phyloP scores from a whole-genome alignment of 2,329 filamentous ascomycete genomes.

The Cladobotryum protrusum region DNA sequence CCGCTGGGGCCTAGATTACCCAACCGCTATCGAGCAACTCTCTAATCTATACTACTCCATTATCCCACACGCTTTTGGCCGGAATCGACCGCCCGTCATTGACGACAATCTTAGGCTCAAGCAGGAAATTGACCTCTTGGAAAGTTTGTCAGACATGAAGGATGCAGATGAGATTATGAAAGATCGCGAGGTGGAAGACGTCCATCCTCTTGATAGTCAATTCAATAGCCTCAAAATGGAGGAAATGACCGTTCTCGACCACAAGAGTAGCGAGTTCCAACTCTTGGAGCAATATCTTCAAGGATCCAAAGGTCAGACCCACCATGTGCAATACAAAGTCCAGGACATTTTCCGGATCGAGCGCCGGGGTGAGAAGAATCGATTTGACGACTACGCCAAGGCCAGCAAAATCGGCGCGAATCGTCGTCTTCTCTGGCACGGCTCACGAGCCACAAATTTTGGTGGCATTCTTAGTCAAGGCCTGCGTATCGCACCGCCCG shows the following conservation, averaged over 20 bases:
- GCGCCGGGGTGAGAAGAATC: slow-evolving; percentile 62
- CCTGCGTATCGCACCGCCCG: slow-evolving; percentile 79
- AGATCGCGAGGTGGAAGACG: slow-evolving; percentile 40
- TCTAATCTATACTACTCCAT: slow-evolving; percentile 76
- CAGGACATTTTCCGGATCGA: slow-evolving; percentile 79
- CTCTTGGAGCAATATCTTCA: slow-evolving; percentile 62
- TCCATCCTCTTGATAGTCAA: slow-evolving; percentile 65
- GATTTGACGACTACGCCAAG: slow-evolving; percentile 56
- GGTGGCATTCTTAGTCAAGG: slow-evolving; percentile 84
- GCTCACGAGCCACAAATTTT: slow-evolving; percentile 76
- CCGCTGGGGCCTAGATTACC: slow-evolving; percentile 34
- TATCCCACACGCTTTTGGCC: slow-evolving; percentile 77
- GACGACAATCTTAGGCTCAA: slow-evolving; percentile 52
- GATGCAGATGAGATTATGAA: slow-evolving; percentile 74
- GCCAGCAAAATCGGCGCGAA: slow-evolving; percentile 52
- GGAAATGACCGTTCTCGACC: slow-evolving; percentile 68
- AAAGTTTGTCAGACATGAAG: slow-evolving; percentile 80
- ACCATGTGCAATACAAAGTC: slow-evolving; percentile 54
- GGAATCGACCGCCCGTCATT: slow-evolving; percentile 66
- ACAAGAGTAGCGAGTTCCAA: slow-evolving; percentile 53
- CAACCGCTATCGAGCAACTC: slow-evolving; percentile 49
- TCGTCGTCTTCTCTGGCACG: slow-evolving; percentile 79
- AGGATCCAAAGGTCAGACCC: slow-evolving; percentile 61
- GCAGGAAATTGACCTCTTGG: slow-evolving; percentile 70
- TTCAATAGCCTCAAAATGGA: slow-evolving; percentile 65